A percentile compares a stretch with the other conserved stretches of the same genome.
Evolutionary conservation across 257 asterid species (phyloP).

Genomic region (Paulownia fortunei): DNA sequence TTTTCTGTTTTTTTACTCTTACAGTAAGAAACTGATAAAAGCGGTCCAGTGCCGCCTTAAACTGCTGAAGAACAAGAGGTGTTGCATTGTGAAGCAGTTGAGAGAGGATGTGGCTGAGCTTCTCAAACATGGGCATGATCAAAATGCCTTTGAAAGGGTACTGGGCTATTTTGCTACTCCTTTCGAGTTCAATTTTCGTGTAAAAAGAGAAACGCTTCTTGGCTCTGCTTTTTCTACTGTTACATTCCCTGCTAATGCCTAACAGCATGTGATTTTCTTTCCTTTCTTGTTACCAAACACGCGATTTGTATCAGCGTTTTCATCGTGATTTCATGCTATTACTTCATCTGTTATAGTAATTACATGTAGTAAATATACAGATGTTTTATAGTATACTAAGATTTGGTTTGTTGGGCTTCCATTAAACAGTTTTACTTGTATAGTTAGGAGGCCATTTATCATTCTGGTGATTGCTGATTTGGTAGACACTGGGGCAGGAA

Average conservation of each 20-base stretch:
- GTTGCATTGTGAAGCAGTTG: constrained; percentile 60
- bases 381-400: too few relatives aligned
- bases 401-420: too few relatives aligned
- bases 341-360: too few relatives aligned
- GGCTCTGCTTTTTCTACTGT: background rate
- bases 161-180: background rate
- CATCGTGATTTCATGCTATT: too few relatives aligned
- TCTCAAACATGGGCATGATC: constrained; percentile 63
- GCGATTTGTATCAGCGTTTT: too few relatives aligned
- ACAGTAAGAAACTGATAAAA: constrained; percentile 69
- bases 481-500: too few relatives aligned
- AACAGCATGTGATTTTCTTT: background rate
- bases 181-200: too few relatives aligned
- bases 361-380: too few relatives aligned
- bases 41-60: constrained; percentile 69
- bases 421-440: too few relatives aligned
- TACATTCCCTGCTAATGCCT: background rate
- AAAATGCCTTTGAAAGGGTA: constrained; percentile 68
- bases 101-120: constrained; percentile 67
- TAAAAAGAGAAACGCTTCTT: too few relatives aligned
- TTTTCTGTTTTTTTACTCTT: background rate
- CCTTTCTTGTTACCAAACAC: too few relatives aligned
- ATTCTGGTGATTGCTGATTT: background rate
- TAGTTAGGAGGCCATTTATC: too few relatives aligned
- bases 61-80: constrained; percentile 67